phyloP scores from a whole-genome alignment of 2,329 filamentous ascomycete genomes.

The Aspergillus udagawae region DNA sequence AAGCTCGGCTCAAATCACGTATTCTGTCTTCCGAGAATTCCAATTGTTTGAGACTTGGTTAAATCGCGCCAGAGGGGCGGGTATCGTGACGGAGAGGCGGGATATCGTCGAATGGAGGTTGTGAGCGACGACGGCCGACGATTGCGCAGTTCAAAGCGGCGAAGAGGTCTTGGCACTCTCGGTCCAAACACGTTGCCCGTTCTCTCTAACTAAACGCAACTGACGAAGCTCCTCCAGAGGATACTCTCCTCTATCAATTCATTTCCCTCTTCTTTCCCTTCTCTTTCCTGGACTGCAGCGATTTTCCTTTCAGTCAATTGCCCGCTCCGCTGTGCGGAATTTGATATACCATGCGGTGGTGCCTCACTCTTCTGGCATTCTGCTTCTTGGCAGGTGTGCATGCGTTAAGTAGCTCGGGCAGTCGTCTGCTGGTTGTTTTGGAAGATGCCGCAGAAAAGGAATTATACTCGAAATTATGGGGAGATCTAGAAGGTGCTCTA shows the following conservation, averaged over 20 bases:
- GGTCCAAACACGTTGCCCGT: slow-evolving; percentile 43
- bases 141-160: slow-evolving; percentile 19
- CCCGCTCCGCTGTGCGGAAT: slow-evolving; percentile 32
- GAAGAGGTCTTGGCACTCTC: slow-evolving; percentile 36
- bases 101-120: slow-evolving; percentile 19
- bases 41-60: neutral
- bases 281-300: slow-evolving; percentile 11
- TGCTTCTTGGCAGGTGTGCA: slow-evolving; percentile 52
- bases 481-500: slow-evolving; percentile 44
- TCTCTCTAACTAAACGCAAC: slow-evolving; percentile 18
- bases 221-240: neutral
- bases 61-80: neutral
- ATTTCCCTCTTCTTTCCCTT: slow-evolving; percentile 5
- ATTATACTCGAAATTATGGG: slow-evolving; percentile 73
- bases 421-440: slow-evolving; percentile 77
- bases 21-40: neutral
- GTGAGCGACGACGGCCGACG: slow-evolving; percentile 27
- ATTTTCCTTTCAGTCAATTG: slow-evolving; percentile 12
- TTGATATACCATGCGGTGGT: slow-evolving; percentile 64
- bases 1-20: neutral
- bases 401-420: slow-evolving; percentile 74
- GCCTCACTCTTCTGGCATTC: slow-evolving; percentile 66
- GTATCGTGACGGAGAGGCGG: slow-evolving; percentile 9
- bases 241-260: slow-evolving; percentile 10
- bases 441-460: slow-evolving; percentile 78